Conservation (phyloP, 345 rosid species). For the Hibiscus syriacus region DNA sequence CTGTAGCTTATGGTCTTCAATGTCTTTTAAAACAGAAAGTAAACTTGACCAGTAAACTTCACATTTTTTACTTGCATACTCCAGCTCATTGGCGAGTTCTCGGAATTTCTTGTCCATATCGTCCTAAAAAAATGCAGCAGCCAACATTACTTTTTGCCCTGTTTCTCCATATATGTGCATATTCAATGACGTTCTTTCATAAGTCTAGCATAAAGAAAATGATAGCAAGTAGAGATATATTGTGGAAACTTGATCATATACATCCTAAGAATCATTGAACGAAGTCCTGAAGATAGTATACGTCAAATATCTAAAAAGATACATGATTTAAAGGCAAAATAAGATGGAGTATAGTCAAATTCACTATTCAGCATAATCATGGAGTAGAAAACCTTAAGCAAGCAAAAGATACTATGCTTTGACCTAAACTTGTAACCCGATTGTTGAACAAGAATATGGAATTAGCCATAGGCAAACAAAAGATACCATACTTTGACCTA, state of each 20-base stretch:
- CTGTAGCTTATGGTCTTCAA: constrained; percentile 17
- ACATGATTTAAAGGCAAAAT: neutral
- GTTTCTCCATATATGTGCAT: neutral
- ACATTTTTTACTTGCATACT: constrained; percentile 9
- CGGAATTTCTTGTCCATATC: constrained; percentile 14
- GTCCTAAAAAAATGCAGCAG: constrained; percentile 7
- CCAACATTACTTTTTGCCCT: neutral
- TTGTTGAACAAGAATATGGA: neutral
- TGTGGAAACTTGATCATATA: neutral
- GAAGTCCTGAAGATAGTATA: neutral
- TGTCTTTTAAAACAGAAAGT: constrained; percentile 15
- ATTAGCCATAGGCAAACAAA: no score
- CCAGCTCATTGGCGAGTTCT: constrained; percentile 13
- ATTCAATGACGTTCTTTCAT: neutral
- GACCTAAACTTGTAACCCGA: neutral
- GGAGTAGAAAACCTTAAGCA: no score
- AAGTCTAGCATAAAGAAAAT: neutral
- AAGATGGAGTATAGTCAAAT: neutral
- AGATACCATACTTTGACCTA: neutral
- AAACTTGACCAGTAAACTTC: constrained; percentile 13
- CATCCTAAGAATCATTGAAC: neutral
- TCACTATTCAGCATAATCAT: neutral
- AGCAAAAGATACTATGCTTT: neutral
- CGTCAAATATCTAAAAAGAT: neutral
- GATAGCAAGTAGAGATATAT: neutral